Evolutionary conservation across 192 early-diverging fungal species (phyloP), one percentile per base, ranked within the genome.

Genomic region (Chytriomyces hyalinus): DNA sequence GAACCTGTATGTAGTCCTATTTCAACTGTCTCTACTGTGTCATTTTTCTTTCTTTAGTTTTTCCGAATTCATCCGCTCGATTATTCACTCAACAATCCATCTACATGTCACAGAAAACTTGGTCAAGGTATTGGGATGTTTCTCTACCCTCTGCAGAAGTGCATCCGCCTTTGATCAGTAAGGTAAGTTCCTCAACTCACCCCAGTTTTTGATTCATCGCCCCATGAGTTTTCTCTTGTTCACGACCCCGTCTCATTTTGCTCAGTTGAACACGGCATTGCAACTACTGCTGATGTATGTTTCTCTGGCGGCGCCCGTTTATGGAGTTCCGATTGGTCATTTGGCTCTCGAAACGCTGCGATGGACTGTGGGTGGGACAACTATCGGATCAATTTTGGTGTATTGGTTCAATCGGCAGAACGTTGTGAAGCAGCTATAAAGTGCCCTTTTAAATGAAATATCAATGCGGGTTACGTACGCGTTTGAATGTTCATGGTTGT

Each of bases 101-200:
- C 48, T 48, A 66, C 67, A 10, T 65, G 28, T 78, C 22, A n/a
- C 49, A 91, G 88, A 97, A 95, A 87, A 96, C 95, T 0, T 82
- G 91, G 46, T 70, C 60, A 6, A 85, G 94, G 26, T 97, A 95
- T 73, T 99, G 92, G 87, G 95, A 97, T 80, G 86, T 97, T 22
- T 91, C 94, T 1, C 91, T 97, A 36, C 92, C 93, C 6, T 95
- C 93, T 6, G 94, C 94, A 0, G 96, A 99, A 84, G 94, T 99
- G 6, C 84, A 87, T 11, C 95, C 97, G 15, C 96, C 95, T 4
- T 76, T 82, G 36, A 93, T 97, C 49, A 95, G 94, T 84, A 98
- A 97, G 75, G 36, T 36, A 85, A 88, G 60, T 67, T 7, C 62
- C 4, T 36, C 36, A 36, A 36, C 36, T n/a, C n/a, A n/a, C 28